A percentile compares a stretch with the other conserved stretches of the same genome.
Evolutionary conservation across 2,329 filamentous ascomycete genomes (phyloP).

Genomic region (Scorias spongiosa): DNA sequence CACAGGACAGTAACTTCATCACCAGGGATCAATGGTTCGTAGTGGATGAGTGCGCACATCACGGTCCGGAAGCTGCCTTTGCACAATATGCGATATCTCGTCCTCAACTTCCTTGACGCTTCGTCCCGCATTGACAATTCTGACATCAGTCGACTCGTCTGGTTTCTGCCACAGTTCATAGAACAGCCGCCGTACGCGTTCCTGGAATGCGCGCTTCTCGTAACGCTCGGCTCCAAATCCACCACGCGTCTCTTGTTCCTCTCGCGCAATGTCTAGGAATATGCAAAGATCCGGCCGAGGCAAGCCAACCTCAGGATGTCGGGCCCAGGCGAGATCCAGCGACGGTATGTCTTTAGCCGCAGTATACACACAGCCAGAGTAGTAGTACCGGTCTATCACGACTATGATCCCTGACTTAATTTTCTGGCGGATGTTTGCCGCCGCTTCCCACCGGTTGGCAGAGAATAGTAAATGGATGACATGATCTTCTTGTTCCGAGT

Average conservation of each 20-base stretch:
- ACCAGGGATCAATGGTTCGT: too few species aligned
- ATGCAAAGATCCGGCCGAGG: slow-evolving; percentile 76
- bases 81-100: slow-evolving; percentile 15
- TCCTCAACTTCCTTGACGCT: slow-evolving; percentile 35
- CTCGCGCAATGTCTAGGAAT: slow-evolving; percentile 69
- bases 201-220: slow-evolving; percentile 71
- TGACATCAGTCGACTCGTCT: slow-evolving; percentile 37
- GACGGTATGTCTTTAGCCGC: slow-evolving; percentile 66
- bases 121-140: slow-evolving; percentile 39
- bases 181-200: slow-evolving; percentile 61
- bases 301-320: slow-evolving; percentile 69
- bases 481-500: slow-evolving; percentile 66
- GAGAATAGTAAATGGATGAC: slow-evolving; percentile 82
- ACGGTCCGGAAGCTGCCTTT: not conserved
- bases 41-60: not conserved
- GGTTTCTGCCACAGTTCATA: slow-evolving; percentile 29
- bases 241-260: slow-evolving; percentile 58
- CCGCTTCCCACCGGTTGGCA: slow-evolving; percentile 74
- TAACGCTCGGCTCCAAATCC: slow-evolving; percentile 84
- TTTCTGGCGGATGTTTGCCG: slow-evolving; percentile 24
- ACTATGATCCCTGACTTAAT: slow-evolving; percentile 57
- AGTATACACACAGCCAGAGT: slow-evolving; percentile 85
- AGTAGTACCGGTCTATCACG: slow-evolving; percentile 85
- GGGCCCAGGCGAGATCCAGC: slow-evolving; percentile 64
- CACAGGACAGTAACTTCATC: too few species aligned